Evolutionary conservation across 192 early-diverging fungal genomes (phyloP).

Genomic region (Coemansia sp.): DNA sequence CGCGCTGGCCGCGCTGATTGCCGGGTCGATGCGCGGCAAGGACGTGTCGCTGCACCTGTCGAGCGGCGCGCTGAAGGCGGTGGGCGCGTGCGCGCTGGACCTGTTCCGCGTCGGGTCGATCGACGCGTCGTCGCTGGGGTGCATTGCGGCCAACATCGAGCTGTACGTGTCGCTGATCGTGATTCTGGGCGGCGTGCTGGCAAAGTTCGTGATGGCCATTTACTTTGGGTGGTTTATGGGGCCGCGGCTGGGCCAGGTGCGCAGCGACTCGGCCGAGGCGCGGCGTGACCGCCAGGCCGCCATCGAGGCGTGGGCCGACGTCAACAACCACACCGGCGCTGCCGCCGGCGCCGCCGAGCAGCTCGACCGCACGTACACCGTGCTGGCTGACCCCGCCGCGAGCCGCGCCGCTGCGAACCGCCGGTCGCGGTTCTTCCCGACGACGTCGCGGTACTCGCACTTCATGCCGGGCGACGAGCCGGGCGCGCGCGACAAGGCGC

Average conservation of each 20-base stretch:
- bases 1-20: slow-evolving; percentile 36
- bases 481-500: slow-evolving; percentile 48
- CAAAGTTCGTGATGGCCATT: slow-evolving; percentile 47
- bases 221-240: slow-evolving; percentile 82
- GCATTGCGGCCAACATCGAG: slow-evolving; percentile 71
- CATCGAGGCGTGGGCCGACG: slow-evolving; percentile 78
- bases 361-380: slow-evolving; percentile 56
- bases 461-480: slow-evolving; percentile 60
- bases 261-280: slow-evolving; percentile 67
- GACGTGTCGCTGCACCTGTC: slow-evolving; percentile 58
- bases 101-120: slow-evolving; percentile 80
- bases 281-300: slow-evolving; percentile 69
- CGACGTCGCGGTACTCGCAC: slow-evolving; percentile 57
- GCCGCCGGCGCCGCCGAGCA: slow-evolving; percentile 18
- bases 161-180: slow-evolving; percentile 63
- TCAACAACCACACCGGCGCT: slow-evolving; percentile 60
- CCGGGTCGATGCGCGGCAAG: slow-evolving; percentile 53
- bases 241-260: slow-evolving; percentile 75
- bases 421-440: slow-evolving; percentile 57
- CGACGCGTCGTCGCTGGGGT: slow-evolving; percentile 78
- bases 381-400: slow-evolving; percentile 19
- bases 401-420: slow-evolving; percentile 28
- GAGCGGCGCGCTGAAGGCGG: slow-evolving; percentile 55
- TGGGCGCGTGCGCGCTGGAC: slow-evolving; percentile 77
- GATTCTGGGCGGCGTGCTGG: slow-evolving; percentile 84